Evolutionary conservation across 177 flowering plant species (phyloP).

Genomic region (Vitis hybrid): DNA sequence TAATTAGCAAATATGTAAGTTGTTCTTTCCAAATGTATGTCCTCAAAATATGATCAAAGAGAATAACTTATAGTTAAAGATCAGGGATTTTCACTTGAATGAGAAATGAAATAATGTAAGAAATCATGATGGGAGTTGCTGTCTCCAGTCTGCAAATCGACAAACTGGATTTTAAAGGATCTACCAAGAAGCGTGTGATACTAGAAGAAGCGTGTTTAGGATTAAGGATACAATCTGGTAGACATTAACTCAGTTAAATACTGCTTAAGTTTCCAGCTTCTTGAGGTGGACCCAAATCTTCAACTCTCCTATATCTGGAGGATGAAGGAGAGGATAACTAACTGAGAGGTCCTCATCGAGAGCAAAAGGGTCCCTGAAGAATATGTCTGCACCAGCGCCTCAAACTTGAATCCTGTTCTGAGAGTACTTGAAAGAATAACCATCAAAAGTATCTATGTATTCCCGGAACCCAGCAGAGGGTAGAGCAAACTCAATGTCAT

Average conservation of each 20-base stretch:
- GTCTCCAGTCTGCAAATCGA: slow-evolving; percentile 86
- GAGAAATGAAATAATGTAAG: too few species aligned
- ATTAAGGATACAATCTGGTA: slow-evolving; percentile 22
- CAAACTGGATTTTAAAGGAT: slow-evolving; percentile 65
- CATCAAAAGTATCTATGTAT: slow-evolving; percentile 86
- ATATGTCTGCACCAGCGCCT: slow-evolving; percentile 58
- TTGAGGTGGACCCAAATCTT: slow-evolving; percentile 86
- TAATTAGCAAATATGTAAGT: too few species aligned
- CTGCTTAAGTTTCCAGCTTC: slow-evolving; percentile 71
- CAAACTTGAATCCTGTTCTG: slow-evolving; percentile 88
- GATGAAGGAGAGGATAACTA: slow-evolving; percentile 93
- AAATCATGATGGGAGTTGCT: slow-evolving; percentile 78
- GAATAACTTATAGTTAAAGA: too few species aligned
- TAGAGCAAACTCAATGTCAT: slow-evolving; percentile 37
- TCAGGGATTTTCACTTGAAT: too few species aligned
- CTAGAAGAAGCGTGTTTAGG: too few species aligned
- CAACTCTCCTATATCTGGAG: slow-evolving; percentile 80
- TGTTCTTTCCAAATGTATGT: too few species aligned
- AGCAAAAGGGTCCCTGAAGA: slow-evolving; percentile 86
- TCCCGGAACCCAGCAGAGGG: slow-evolving; percentile 66
- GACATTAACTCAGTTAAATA: slow-evolving; percentile 98
- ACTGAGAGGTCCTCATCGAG: slow-evolving; percentile 91
- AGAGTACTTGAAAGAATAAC: slow-evolving; percentile 82
- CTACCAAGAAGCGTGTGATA: slow-evolving; percentile 19
- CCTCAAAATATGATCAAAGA: too few species aligned